Conservation (phyloP, 768 basidiomycete species). For the Favolaschia claudopus region DNA sequence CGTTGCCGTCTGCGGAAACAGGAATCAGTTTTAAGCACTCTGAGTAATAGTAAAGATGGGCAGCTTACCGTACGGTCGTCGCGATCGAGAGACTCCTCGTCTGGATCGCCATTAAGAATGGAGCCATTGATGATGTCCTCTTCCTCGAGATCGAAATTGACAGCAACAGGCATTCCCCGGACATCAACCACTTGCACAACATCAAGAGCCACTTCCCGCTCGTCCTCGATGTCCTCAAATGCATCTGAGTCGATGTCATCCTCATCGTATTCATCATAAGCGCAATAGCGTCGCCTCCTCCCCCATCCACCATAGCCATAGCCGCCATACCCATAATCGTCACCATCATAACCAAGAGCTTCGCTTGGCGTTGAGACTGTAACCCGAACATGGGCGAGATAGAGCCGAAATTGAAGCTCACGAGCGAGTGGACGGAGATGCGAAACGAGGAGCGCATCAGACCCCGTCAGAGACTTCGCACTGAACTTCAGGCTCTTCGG, state of each 20-base stretch:
- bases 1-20: background rate
- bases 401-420: slow-evolving; percentile 22
- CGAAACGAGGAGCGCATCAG: slow-evolving; percentile 23
- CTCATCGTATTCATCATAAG: slow-evolving; percentile 4
- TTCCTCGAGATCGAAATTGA: background rate
- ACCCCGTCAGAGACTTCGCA: slow-evolving; percentile 17
- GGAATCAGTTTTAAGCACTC: background rate
- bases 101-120: slow-evolving; percentile 7
- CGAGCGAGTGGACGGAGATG: slow-evolving; percentile 24
- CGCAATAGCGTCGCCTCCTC: background rate
- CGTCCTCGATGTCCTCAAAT: slow-evolving; percentile 7
- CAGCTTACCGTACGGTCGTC: slow-evolving; percentile 10
- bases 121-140: slow-evolving; percentile 12
- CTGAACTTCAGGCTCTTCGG: slow-evolving; percentile 6
- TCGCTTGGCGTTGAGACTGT: background rate
- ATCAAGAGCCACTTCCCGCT: background rate
- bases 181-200: slow-evolving; percentile 9
- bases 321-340: background rate
- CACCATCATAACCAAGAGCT: background rate
- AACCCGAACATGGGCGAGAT: slow-evolving; percentile 13
- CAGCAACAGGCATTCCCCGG: slow-evolving; percentile 6
- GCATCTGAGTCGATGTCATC: slow-evolving; percentile 17
- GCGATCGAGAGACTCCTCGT: background rate
- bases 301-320: background rate
- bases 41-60: background rate